Conservation (phyloP, 495 filamentous ascomycete genomes). For the Xylona heveae region DNA sequence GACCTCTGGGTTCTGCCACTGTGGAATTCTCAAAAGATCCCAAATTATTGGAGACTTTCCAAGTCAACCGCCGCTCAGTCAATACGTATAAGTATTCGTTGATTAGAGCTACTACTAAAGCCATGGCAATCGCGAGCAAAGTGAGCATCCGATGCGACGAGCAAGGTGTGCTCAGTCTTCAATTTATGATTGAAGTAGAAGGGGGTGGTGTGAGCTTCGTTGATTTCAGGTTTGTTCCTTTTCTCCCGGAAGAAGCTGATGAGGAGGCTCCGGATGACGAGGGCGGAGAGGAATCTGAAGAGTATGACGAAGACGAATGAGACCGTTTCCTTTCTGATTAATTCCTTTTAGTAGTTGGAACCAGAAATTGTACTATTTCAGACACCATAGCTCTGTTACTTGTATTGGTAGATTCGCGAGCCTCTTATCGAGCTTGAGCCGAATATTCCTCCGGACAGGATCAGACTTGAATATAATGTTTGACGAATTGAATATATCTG, state of each 20-base stretch:
- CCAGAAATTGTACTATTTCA: too few relatives aligned
- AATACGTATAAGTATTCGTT: conserved; percentile 58
- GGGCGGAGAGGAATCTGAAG: conserved; percentile 12
- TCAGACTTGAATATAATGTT: too few relatives aligned
- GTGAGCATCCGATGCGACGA: conserved; percentile 76
- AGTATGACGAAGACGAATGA: not conserved
- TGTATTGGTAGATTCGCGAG: too few relatives aligned
- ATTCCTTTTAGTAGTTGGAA: too few relatives aligned
- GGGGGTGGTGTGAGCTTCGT: conserved; percentile 42
- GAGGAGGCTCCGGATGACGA: conserved; percentile 19
- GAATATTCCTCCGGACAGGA: too few relatives aligned
- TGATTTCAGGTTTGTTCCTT: conserved; percentile 58
- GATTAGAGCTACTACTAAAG: conserved; percentile 61
- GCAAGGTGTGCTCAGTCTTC: conserved; percentile 77
- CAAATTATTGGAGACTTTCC: conserved; percentile 59
- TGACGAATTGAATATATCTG: too few relatives aligned
- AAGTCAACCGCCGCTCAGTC: conserved; percentile 21
- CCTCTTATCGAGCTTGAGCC: too few relatives aligned
- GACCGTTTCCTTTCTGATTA: not conserved
- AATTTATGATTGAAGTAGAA: conserved; percentile 85
- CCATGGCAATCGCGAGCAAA: conserved; percentile 80
- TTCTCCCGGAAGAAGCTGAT: conserved; percentile 37
- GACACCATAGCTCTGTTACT: too few relatives aligned
- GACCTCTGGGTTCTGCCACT: conserved; percentile 55
- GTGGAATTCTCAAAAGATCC: conserved; percentile 67